Percentiles rank a stretch among this genome's conserved stretches.
These are phyloP conservation scores for Neocatenulostroma microsporum DNA, from an alignment of 2,329 filamentous ascomycete species.

Conservation along the genomic window DNA sequence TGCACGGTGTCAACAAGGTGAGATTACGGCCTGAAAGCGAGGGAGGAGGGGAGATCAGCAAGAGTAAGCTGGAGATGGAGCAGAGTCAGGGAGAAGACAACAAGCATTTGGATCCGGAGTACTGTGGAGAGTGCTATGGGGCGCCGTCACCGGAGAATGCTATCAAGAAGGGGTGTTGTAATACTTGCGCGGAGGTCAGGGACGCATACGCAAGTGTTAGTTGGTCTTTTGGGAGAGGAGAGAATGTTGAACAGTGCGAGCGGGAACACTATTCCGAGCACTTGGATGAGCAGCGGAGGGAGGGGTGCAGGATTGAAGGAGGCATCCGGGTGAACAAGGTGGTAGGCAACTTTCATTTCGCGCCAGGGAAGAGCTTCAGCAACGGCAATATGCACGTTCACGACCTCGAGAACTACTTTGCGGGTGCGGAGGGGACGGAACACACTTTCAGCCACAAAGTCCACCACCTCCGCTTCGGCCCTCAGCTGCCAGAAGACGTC, in stretches of 20 bases:
- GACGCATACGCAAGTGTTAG: slow-evolving; percentile 83
- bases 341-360: slow-evolving; percentile 96
- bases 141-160: slow-evolving; percentile 64
- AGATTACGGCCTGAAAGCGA: slow-evolving; percentile 64
- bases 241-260: slow-evolving; percentile 89
- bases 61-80: slow-evolving; percentile 63
- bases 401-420: slow-evolving; percentile 92
- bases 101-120: slow-evolving; percentile 73
- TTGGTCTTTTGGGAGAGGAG: slow-evolving; percentile 91
- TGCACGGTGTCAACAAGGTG: slow-evolving; percentile 88
- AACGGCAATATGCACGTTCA: slow-evolving; percentile 97
- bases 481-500: slow-evolving; percentile 71
- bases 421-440: slow-evolving; percentile 56
- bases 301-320: slow-evolving; percentile 92
- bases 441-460: slow-evolving; percentile 88
- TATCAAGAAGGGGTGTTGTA: slow-evolving; percentile 82
- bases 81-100: slow-evolving; percentile 54
- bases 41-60: slow-evolving; percentile 68
- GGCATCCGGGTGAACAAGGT: slow-evolving; percentile 95
- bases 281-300: slow-evolving; percentile 76
- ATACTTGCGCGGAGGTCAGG: slow-evolving; percentile 92
- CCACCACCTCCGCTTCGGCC: slow-evolving; percentile 86
- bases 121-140: slow-evolving; percentile 92
- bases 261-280: slow-evolving; percentile 89
- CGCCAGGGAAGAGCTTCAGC: slow-evolving; percentile 90